phyloP scores from a whole-genome alignment of 352 stramenopile genomes.

The Phytophthora tubulina region DNA sequence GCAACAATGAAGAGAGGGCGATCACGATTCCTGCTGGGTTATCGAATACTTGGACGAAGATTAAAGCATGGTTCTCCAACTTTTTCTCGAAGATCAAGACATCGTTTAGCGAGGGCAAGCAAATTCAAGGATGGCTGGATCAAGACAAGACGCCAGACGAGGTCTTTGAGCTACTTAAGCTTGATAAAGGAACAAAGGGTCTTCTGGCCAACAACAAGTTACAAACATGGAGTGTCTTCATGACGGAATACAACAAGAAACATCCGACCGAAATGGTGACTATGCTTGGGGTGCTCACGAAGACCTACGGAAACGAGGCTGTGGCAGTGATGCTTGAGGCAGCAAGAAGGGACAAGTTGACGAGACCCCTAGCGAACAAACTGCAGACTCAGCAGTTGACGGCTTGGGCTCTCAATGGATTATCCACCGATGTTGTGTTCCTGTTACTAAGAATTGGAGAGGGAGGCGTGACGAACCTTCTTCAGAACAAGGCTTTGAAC shows the following conservation, averaged over 20 bases:
- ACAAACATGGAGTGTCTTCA: constrained; percentile 11
- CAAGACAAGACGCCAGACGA: not conserved
- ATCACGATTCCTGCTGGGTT: not conserved
- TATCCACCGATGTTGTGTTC: constrained; percentile 4
- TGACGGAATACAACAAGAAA: constrained; percentile 14
- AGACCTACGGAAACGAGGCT: not conserved
- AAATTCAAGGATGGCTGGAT: not conserved
- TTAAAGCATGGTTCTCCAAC: not conserved
- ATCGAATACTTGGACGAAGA: not conserved
- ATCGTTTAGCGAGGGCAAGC: not conserved
- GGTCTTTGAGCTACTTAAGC: not conserved
- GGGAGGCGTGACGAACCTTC: not conserved
- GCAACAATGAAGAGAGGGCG: not conserved
- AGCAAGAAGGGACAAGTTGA: not conserved
- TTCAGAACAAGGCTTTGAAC: constrained; percentile 7
- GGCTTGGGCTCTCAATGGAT: not conserved
- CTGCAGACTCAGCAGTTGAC: constrained; percentile 12
- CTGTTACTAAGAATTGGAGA: constrained; percentile 1
- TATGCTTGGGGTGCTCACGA: constrained; percentile 10
- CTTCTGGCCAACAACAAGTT: constrained; percentile 3
- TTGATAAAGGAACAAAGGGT: not conserved
- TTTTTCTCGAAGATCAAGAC: not conserved
- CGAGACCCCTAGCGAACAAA: not conserved
- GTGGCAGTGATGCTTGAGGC: constrained; percentile 8
- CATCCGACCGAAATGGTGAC: constrained; percentile 9